phyloP scores from a whole-genome alignment of 805 yeast genomes.

The Myxozyma mucilagina region DNA sequence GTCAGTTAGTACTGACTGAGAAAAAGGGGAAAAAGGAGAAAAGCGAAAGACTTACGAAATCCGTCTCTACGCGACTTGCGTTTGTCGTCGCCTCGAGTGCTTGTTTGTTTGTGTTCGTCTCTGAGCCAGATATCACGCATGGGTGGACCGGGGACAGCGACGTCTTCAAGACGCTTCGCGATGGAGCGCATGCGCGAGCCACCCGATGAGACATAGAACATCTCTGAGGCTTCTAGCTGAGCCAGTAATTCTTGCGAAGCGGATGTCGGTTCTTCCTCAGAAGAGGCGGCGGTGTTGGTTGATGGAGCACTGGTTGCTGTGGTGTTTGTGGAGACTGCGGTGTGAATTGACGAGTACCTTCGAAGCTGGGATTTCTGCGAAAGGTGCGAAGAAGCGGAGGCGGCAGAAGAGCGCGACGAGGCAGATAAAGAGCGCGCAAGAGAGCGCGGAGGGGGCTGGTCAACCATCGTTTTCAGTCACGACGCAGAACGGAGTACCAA shows the following conservation, averaged over 20 bases:
- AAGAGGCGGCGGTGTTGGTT: no score
- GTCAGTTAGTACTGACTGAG: not conserved
- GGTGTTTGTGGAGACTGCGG: not conserved
- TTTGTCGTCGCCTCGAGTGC: not conserved
- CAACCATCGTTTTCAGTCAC: no score
- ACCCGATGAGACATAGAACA: not conserved
- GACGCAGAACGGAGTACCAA: not conserved
- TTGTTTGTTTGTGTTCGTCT: conserved; percentile 8
- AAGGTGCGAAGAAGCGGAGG: not conserved
- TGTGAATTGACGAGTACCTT: not conserved
- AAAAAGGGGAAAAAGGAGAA: not conserved
- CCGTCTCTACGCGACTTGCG: not conserved
- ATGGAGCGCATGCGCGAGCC: conserved; percentile 2
- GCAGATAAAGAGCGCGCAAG: conserved; percentile 4
- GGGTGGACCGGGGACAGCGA: conserved; percentile 28
- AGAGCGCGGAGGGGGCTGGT: not conserved
- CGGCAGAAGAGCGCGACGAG: conserved; percentile 4
- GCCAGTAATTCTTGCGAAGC: not conserved
- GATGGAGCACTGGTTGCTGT: not conserved
- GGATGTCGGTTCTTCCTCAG: not conserved
- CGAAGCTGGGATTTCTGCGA: conserved; percentile 5
- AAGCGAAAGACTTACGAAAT: not conserved
- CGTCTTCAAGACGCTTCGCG: conserved; percentile 20
- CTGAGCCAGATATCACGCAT: conserved; percentile 28
- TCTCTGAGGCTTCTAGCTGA: not conserved